Percentiles rank a stretch among this genome's conserved stretches.
Conservation (phyloP, 345 rosid genomes). For the Salix koriyanagi region DNA sequence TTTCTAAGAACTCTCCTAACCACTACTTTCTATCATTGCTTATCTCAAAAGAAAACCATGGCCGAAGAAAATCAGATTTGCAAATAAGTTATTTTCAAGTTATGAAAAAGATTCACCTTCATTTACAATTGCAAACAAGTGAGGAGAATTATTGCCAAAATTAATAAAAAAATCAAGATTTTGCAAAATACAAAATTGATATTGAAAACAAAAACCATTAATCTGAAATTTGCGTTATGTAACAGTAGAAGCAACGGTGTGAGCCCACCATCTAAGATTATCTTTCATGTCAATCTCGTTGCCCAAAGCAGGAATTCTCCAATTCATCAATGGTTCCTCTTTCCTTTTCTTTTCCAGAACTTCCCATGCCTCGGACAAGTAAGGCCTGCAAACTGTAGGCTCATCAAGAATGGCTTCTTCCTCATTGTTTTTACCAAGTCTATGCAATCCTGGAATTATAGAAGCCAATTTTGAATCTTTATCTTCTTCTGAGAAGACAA, state of each 20-base stretch:
- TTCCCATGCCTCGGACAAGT: conserved; percentile 88
- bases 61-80: background rate
- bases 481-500: conserved; percentile 77
- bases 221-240: conserved; percentile 27
- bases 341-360: conserved; percentile 31
- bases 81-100: background rate
- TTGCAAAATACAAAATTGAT: background rate
- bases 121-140: conserved; percentile 4
- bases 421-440: conserved; percentile 37
- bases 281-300: conserved; percentile 62
- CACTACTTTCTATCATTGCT: too few relatives aligned
- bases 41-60: background rate
- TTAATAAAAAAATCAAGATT: background rate
- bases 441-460: conserved; percentile 70
- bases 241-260: conserved; percentile 61
- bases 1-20: background rate
- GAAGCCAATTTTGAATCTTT: conserved; percentile 59
- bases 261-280: conserved; percentile 69
- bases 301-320: conserved; percentile 48
- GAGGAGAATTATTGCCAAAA: background rate
- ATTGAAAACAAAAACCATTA: background rate
- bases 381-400: conserved; percentile 49
- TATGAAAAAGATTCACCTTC: background rate
- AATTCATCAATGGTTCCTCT: conserved; percentile 49
- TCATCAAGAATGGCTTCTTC: conserved; percentile 23